Evolutionary conservation across 2,329 filamentous ascomycete genomes (phyloP).

Genomic region (Aspergillus neoniger): DNA sequence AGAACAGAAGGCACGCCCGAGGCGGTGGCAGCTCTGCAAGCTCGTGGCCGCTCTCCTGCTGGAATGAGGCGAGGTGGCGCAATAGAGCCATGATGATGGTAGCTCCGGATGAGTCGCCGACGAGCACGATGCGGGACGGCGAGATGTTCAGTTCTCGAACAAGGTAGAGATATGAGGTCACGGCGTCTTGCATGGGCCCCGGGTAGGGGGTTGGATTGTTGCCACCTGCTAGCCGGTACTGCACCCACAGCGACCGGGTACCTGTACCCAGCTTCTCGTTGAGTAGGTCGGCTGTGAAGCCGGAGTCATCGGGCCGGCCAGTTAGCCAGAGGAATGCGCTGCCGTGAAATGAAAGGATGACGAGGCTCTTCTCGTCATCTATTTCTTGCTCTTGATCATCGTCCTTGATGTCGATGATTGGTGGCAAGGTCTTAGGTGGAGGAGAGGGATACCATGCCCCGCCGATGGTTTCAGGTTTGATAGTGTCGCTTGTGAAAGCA

Average conservation of each 20-base stretch:
- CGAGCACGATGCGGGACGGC: conserved; percentile 23
- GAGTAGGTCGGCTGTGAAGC: background rate
- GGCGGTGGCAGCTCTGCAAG: conserved; percentile 8
- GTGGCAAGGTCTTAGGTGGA: background rate
- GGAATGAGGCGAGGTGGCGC: conserved; percentile 19
- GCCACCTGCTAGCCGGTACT: conserved; percentile 1
- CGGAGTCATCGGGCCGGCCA: conserved; percentile 1
- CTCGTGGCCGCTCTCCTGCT: background rate
- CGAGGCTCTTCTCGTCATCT: background rate
- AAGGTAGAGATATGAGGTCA: conserved; percentile 26
- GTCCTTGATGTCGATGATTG: background rate
- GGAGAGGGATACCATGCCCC: conserved; percentile 1
- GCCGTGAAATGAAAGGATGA: background rate
- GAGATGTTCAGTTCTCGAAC: conserved; percentile 22
- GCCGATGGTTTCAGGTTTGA: background rate
- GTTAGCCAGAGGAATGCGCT: conserved; percentile 3
- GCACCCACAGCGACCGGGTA: conserved; percentile 1
- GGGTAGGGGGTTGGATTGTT: conserved; percentile 16
- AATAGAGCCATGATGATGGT: conserved; percentile 23
- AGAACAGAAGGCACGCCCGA: conserved; percentile 8
- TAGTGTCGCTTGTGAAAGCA: background rate
- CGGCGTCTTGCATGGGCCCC: conserved; percentile 26
- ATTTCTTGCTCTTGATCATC: background rate
- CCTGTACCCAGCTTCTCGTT: background rate
- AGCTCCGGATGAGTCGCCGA: conserved; percentile 25